phyloP scores from a whole-genome alignment of 2,329 filamentous ascomycete species.

The Alternaria arborescens region DNA sequence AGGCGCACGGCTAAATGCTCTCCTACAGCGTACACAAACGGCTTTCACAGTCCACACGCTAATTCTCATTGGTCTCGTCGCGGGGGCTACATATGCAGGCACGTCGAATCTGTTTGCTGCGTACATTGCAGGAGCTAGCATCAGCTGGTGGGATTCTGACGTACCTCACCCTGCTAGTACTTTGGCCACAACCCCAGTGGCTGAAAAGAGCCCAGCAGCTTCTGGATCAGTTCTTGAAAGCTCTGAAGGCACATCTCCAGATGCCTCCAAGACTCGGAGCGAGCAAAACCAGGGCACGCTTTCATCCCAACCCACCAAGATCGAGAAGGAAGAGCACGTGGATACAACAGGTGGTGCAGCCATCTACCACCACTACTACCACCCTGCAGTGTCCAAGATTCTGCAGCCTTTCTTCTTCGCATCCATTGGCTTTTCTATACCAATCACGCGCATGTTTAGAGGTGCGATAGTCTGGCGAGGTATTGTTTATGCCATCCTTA shows the following conservation, averaged over 20 bases:
- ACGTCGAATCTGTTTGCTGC: conserved; percentile 70
- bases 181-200: background rate
- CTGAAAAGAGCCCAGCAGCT: background rate
- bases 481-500: conserved; percentile 74
- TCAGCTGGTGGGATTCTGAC: conserved; percentile 67
- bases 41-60: conserved; percentile 59
- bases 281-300: background rate
- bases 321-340: background rate
- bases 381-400: conserved; percentile 59
- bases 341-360: conserved; percentile 28
- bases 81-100: conserved; percentile 66
- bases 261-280: background rate
- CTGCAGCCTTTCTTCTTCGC: conserved; percentile 79
- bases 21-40: conserved; percentile 45
- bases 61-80: conserved; percentile 60
- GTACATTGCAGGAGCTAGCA: conserved; percentile 65
- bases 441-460: conserved; percentile 73
- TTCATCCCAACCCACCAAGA: background rate
- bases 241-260: background rate
- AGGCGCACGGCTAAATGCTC: conserved; percentile 23
- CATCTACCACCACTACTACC: conserved; percentile 60
- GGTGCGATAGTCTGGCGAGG: conserved; percentile 74
- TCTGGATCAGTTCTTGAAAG: background rate
- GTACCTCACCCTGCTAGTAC: conserved; percentile 33
- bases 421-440: conserved; percentile 79